Base-by-base conservation (phyloP, 2,329 filamentous ascomycete species). In the Pseudogymnoascus sp. region DNA sequence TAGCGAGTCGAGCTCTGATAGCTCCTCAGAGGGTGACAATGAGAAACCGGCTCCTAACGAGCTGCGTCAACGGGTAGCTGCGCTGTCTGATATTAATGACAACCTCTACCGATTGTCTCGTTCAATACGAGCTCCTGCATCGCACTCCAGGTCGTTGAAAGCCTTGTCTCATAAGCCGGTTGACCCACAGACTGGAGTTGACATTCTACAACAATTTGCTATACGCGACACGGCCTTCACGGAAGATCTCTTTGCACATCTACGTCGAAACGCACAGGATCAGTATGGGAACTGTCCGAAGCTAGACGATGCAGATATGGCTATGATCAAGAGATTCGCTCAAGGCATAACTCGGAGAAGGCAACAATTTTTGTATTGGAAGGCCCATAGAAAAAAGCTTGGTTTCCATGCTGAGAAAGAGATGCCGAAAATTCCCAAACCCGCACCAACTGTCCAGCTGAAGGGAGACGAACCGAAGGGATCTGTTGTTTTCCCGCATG, bases 41-140 rank as follows among this genome's bases (percentile, higher is more conserved):
- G 47, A 54, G 28, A 54, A 54, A 33, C 12, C 8, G 25, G 47
- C 47, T 33, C 28, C 47, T 54, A 54, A n/a, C n/a, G 47, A 54
- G 47, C 47, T 54, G n/a, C 28, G 47, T 20, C 25, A 16, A 14
- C 47, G 47, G 33, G 47, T 54, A 12, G 18, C 28, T 20, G 47
- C 47, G n/a, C 14, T 54, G 18, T 54, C 47, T 33, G 33, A 54
- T 54, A 54, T 54, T 20, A 54, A 54, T 54, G 47, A 54, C 47
- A 54, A 54, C 28, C 28, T 54, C 33, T 54, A 54, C 25, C 47
- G 47, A 28, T 18, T 54, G 47, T 54, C 47, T 54, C 47, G 47
- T 18, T 54, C 47, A 33, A 54, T 54, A 54, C 47, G 47, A 33
- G 47, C 47, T 4, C 47, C 47, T 9, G 28, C 47, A 33, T 54